Evolutionary conservation across 805 yeast species (phyloP), one percentile per base, ranked within the genome.

Genomic region (Candida coquimbonensis): DNA sequence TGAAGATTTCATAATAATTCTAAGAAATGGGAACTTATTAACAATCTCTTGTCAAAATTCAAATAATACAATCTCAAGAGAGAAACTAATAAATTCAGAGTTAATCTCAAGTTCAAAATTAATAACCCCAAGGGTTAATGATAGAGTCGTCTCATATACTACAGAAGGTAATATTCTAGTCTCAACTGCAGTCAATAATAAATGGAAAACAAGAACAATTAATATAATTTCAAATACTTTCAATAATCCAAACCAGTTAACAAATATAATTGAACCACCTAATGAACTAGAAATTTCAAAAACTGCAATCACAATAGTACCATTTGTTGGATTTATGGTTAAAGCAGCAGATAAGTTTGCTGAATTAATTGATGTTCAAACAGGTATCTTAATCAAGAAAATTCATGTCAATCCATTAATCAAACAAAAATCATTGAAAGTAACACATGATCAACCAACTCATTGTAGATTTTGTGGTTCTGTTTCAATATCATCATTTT

Each of bases 401-500:
- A 75, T 87, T 53, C 64, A 70, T 27, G 76, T 88, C 39, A 86
- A 83, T 0, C 74, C 74, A 34, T 81, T 24, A 12, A 38, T 79
- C 66, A 78, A 78, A 36, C 51, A 45, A 3, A 75, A 75, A 2
- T 60, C 83, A 0, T 74, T 88, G 50, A 68, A 72, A 46, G 93
- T 85, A 1, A 78, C 87, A 51, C 95, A 88, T 59, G 82, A 85
- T 38, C 88, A 83, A 53, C 95, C 95, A 7, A 80, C 88, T 1
- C 96, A 88, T 65, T 88, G 96, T 65, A 74, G 84, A 39, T 88
- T 88, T 64, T 88, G 96, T 68, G 96, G 96, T 3, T 83, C 95
- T 67, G 88, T 86, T 0, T 83, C 95, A 0, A 75, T 88, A 36
- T 73, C 79, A 21, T 75, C 90, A 4, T 73, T 88, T 44, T 81